Evolutionary conservation across 2,329 filamentous ascomycete species (phyloP).

Genomic region (Ascosphaera acerosa): DNA sequence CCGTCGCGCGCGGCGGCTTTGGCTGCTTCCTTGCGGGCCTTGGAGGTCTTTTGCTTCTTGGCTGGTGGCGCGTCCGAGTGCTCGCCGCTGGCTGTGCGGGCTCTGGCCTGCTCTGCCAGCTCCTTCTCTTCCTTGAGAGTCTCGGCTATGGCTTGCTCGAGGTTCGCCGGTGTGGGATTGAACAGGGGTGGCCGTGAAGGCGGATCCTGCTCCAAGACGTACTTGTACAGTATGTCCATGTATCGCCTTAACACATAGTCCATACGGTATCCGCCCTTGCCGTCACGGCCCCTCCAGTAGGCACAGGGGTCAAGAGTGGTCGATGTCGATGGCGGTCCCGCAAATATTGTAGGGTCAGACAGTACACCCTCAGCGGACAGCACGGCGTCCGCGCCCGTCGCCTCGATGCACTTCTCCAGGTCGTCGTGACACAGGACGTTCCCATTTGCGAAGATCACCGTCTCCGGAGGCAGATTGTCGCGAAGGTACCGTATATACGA

Average conservation of each 20-base stretch:
- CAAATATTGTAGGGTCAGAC: conserved; percentile 74
- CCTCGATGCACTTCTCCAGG: conserved; percentile 49
- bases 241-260: conserved; percentile 76
- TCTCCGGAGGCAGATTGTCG: conserved; percentile 59
- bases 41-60: conserved; percentile 23
- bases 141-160: conserved; percentile 10
- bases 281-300: conserved; percentile 63
- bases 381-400: conserved; percentile 69
- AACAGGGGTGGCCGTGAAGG: conserved; percentile 49
- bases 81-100: conserved; percentile 7
- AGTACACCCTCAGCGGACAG: conserved; percentile 96
- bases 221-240: conserved; percentile 63
- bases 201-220: conserved; percentile 40
- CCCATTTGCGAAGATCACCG: conserved; percentile 89
- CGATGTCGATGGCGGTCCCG: conserved; percentile 37
- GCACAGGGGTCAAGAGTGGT: conserved; percentile 33
- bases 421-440: conserved; percentile 69
- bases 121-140: conserved; percentile 6
- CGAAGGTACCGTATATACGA: conserved; percentile 55
- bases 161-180: conserved; percentile 27
- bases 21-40: conserved; percentile 1
- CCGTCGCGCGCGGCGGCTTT: conserved; percentile 7
- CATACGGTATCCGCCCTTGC: conserved; percentile 62
- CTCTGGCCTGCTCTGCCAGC: neutral
- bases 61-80: conserved; percentile 24